Base-by-base conservation (phyloP, 192 early-diverging fungal species). In the Entophlyctis helioformis region DNA sequence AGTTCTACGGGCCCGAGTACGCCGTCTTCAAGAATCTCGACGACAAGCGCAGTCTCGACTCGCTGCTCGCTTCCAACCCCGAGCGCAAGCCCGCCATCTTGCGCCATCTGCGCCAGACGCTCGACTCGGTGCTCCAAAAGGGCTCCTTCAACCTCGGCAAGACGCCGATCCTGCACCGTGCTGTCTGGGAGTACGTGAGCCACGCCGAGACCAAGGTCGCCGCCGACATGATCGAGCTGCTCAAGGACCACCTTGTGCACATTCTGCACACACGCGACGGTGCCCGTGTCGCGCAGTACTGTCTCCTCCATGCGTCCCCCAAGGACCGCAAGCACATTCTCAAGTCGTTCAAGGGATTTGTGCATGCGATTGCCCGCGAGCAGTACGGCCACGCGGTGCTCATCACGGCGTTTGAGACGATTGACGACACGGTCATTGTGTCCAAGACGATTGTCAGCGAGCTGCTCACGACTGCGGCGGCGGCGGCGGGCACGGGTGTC, bases 1-100 rank as follows among this genome's bases (percentile, higher is more conserved):
- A 97, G 69, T 88, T 97, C 55, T 96, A 92, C 60, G 91, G 91
- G 36, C 83, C 79, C 11, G 91, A 96, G 57, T 89, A 84, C 67
- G 75, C 83, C 2, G 50, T 96, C 20, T 94, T 91, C 59, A 86
- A 81, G 77, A 23, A 64, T 60, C 31, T 28, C 21, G 51, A 31
- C 3, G 46, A 37, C 10, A 43, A 53, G 12, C 40, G 62, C 23
- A 31, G 56, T 8, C 48, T 89, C 39, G 61, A 75, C 15, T 66
- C 67, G 27, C 50, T 89, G 35, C 40, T 88, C 42, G 55, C 60
- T 20, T 65, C 67, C 26, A 56, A 83, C 48, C 87, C 84, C 1
- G 47, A 61, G 7, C 87, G 87, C 55, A 85, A 83, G 59, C 69
- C 72, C 9, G 57, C 51, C 19, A 71, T 95, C 31, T 38, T 94